Evolutionary conservation across 2,329 filamentous ascomycete genomes (phyloP), one percentile per base, ranked within the genome.

Genomic region (Myriosclerotinia curreyana): DNA sequence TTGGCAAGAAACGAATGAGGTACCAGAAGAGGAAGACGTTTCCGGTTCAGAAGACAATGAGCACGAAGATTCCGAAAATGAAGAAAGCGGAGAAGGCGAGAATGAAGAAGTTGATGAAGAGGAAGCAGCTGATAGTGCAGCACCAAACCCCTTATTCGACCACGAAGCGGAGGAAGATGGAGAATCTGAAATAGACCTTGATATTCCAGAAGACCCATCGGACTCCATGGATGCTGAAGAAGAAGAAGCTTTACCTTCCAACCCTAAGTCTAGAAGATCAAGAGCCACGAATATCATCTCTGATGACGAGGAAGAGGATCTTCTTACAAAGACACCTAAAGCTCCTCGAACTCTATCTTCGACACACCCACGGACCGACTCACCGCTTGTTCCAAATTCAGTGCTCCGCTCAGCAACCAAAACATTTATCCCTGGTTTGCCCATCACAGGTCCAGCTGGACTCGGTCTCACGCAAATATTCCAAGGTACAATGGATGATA

Each of bases 391-490:
- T 15, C 87, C 87, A 4, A 84, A 81, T 20, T 89, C 87, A 0
- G 84, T 88, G 2, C 74, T 89, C n/a, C 83, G 87, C 49, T 89
- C 86, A 5, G 86, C 86, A 2, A 87, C 83, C 65, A 90, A 89
- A 76, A 83, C 79, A 0, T 88, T 89, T 69, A 89, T 91, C 65
- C 89, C 88, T 4, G 87, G 86, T 1, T 77, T 91, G 25, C 84
- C 87, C 2, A 80, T 87, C 5, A 76, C 81, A 8, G 83, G 81
- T 0, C 81, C 85, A 28, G 86, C 85, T 44, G 86, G 86, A 3
- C 78, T 96, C 50, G 90, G 91, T 12, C 81, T 96, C 52, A 96
- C 92, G 0, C 93, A 96, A 71, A 94, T 95, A 67, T 97, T 96
- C 74, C 90, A 90, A 6, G 91, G 91, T 15, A 96, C 92, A 0